Conservation (phyloP, 2,329 filamentous ascomycete species). For the Epichloe uncinata region DNA sequence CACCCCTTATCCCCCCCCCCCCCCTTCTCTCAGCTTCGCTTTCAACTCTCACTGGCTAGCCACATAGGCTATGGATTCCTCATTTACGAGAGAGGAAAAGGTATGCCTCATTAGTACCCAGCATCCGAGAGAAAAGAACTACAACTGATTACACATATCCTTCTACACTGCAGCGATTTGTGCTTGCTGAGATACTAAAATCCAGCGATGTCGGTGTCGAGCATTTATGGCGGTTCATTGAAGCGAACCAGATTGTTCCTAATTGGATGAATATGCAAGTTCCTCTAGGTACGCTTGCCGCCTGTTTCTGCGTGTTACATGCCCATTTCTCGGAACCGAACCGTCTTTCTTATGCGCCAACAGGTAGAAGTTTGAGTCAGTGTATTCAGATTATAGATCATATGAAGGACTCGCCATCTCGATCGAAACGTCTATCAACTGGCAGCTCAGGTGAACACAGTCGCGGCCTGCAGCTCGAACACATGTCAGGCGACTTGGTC, state of each 20-base stretch:
- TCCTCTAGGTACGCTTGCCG: slow-evolving; percentile 26
- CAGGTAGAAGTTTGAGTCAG: slow-evolving; percentile 35
- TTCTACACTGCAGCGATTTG: slow-evolving; percentile 32
- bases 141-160: not conserved
- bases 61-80: slow-evolving; percentile 4
- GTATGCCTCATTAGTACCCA: slow-evolving; percentile 1
- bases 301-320: not conserved
- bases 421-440: slow-evolving; percentile 23
- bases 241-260: slow-evolving; percentile 24
- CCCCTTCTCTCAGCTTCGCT: not conserved
- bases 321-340: not conserved
- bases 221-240: slow-evolving; percentile 34
- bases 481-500: not conserved
- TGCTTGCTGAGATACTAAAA: slow-evolving; percentile 46
- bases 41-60: not conserved
- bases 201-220: slow-evolving; percentile 35
- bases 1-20: too few relatives aligned
- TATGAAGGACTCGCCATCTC: slow-evolving; percentile 19
- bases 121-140: not conserved
- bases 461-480: not conserved
- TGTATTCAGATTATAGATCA: slow-evolving; percentile 28
- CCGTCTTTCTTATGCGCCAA: not conserved
- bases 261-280: slow-evolving; percentile 36
- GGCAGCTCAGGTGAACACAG: slow-evolving; percentile 20
- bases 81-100: slow-evolving; percentile 7